phyloP scores from a whole-genome alignment of 352 stramenopile genomes.

The Phytophthora multivora region DNA sequence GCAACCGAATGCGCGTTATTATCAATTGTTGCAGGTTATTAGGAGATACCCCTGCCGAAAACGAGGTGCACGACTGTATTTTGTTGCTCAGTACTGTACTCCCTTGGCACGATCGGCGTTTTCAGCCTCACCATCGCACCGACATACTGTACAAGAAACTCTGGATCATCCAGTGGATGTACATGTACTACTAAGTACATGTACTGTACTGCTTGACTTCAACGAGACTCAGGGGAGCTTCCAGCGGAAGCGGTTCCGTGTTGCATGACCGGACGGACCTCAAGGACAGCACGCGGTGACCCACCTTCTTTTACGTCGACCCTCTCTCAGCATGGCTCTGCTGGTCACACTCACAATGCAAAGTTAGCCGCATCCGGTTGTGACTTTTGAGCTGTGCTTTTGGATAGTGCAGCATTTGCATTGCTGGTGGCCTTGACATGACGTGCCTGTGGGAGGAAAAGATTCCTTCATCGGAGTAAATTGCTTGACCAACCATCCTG shows the following conservation, averaged over 20 bases:
- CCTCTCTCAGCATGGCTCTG: not conserved
- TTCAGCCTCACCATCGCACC: too few species aligned
- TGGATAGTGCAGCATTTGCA: constrained; percentile 23
- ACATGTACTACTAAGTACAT: too few species aligned
- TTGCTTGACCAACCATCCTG: not conserved
- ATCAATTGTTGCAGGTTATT: not conserved
- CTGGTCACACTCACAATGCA: not conserved
- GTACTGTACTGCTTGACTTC: too few species aligned
- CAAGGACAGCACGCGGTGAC: not conserved
- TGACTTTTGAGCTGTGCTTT: not conserved
- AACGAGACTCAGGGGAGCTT: not conserved
- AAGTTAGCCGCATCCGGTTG: not conserved
- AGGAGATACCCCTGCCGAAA: not conserved
- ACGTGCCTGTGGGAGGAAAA: not conserved
- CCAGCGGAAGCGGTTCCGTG: too few species aligned
- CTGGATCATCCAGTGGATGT: too few species aligned
- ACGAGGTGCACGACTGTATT: not conserved
- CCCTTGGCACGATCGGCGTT: too few species aligned
- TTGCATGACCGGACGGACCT: not conserved
- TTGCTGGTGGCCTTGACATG: constrained; percentile 4
- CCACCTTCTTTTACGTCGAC: not conserved
- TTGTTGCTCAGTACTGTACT: too few species aligned
- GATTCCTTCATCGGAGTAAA: not conserved
- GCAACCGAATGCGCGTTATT: not conserved
- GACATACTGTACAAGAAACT: too few species aligned